Base-by-base conservation (phyloP, 2,329 filamentous ascomycete genomes). In the Nemania bipapillata region DNA sequence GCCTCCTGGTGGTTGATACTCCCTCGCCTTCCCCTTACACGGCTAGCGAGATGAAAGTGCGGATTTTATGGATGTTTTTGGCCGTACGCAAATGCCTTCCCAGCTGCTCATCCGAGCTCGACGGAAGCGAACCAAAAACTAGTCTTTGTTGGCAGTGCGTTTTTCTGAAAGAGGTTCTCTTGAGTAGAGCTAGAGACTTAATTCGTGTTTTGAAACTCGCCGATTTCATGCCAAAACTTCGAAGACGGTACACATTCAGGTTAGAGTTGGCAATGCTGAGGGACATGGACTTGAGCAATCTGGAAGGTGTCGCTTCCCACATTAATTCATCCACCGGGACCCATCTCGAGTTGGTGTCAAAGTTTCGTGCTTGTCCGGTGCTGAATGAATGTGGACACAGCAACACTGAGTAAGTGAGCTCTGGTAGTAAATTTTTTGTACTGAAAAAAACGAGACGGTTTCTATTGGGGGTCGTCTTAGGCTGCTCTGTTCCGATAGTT, bases 51-150 rank as follows among this genome's bases (percentile, higher is more conserved):
- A 89, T 77, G 86, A 87, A 55, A 87, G 84, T 83, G 88, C 92
- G 93, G 89, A 89, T 97, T 97, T 97, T 97, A 86, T 85, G 86
- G 93, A 96, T 90, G 93, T 94, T 89, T 97, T 97, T 97, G 92
- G 91, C 87, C 92, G 92, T 86, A 90, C 85, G 83, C 77, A 78
- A 83, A 84, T 81, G 89, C 91, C 91, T 89, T 90, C 88, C 87
- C 81, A 78, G 76, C 78, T 76, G 77, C 78, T 78, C 75, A 63
- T 75, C 62, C 53, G 70, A 74, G 75, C 76, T 71, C 74, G 78
- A 76, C 77, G 89, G 89, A 89, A 91, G 90, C 92, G 91, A 94
- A 91, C 69, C 91, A 97, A 97, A 97, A 94, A 96, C 92, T 84
- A 89, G 91, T 97, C 93, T 90, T 85, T 80, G 91, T 92, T 90